Conservation (phyloP, 768 basidiomycete species). For the Macrolepiota dolichaula region DNA sequence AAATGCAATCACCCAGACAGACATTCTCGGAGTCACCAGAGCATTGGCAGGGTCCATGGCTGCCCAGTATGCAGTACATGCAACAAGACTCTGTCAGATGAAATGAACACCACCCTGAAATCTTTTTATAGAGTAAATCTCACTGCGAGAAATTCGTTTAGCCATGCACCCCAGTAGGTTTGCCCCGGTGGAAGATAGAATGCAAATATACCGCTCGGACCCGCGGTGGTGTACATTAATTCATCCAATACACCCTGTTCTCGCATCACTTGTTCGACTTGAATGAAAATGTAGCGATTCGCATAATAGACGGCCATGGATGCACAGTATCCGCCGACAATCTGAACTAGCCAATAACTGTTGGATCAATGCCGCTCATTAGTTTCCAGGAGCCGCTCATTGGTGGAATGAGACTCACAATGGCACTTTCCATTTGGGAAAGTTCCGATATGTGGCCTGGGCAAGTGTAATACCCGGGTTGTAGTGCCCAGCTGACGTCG, state of each 20-base stretch:
- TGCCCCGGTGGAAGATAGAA: constrained; percentile 6
- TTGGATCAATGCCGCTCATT: not conserved
- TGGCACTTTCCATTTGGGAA: not conserved
- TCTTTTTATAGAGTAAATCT: not conserved
- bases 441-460: not conserved
- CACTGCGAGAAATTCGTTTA: constrained; percentile 6
- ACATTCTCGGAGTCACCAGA: constrained; percentile 5
- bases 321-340: constrained; percentile 6
- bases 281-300: not conserved
- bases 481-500: constrained; percentile 1
- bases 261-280: constrained; percentile 1
- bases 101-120: not conserved
- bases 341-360: not conserved
- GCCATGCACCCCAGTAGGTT: constrained; percentile 4
- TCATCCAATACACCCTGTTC: constrained; percentile 2
- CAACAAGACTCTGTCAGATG: not conserved
- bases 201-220: constrained; percentile 7
- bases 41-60: constrained; percentile 5
- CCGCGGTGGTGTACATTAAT: not conserved
- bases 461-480: constrained; percentile 6
- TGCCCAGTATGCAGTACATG: constrained; percentile 1
- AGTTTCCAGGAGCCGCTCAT: not conserved
- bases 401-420: not conserved
- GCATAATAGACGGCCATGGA: constrained; percentile 3
- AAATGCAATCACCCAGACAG: constrained; percentile 1